A percentile compares a stretch with the other conserved stretches of the same genome.
These are phyloP conservation scores for Penicillium frequentans DNA, from an alignment of 2,329 filamentous ascomycete genomes.

Conservation along the genomic window DNA sequence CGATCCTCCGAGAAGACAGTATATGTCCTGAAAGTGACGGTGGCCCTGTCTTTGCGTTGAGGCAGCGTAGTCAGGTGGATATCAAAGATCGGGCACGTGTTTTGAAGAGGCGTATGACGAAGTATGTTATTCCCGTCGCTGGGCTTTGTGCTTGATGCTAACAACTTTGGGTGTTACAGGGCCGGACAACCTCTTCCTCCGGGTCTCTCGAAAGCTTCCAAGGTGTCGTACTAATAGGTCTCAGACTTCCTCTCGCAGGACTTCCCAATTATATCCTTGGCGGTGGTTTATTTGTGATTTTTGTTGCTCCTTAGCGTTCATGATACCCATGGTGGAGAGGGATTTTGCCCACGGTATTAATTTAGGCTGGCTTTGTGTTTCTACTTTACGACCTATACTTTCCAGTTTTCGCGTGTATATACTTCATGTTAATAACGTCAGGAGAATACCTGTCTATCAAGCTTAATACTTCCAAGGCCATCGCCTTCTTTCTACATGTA, in stretches of 20 bases:
- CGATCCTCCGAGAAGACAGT: slow-evolving; percentile 42
- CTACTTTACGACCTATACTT: no score
- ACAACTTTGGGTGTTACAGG: neutral
- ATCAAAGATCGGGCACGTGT: slow-evolving; percentile 58
- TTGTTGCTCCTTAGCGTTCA: neutral
- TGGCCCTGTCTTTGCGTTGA: slow-evolving; percentile 13
- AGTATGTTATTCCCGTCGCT: neutral
- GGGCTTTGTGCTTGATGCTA: neutral
- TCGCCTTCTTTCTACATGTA: no score
- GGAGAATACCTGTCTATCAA: no score
- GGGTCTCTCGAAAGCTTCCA: neutral
- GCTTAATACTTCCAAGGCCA: no score
- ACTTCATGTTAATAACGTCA: no score
- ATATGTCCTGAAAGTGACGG: slow-evolving; percentile 28
- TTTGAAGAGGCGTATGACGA: slow-evolving; percentile 47
- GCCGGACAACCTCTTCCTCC: neutral
- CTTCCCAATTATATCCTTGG: neutral
- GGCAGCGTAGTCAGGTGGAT: slow-evolving; percentile 50
- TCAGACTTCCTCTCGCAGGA: neutral
- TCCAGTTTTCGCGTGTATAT: no score
- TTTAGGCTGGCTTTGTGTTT: no score
- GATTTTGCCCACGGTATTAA: no score
- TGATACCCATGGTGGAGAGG: no score
- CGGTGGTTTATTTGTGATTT: neutral
- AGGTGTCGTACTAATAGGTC: neutral